A percentile compares a stretch with the other conserved stretches of the same genome.
These are phyloP conservation scores for Ascosphaera aggregata DNA, from an alignment of 2,329 filamentous ascomycete genomes.

Conservation along the genomic window DNA sequence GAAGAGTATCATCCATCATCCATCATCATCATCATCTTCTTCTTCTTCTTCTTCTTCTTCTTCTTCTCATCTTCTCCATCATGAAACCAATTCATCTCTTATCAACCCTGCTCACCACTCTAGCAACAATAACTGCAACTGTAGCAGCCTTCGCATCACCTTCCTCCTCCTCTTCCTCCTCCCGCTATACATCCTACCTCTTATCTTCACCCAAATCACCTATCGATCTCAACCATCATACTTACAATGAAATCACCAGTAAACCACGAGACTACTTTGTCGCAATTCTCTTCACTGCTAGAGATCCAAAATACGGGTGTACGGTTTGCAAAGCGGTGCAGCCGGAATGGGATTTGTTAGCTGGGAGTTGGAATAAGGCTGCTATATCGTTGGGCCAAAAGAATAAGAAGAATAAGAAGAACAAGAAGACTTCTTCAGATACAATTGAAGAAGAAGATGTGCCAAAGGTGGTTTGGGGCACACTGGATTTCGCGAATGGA, in stretches of 20 bases:
- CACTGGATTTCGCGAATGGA: slow-evolving; percentile 71
- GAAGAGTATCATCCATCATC: too few relatives aligned
- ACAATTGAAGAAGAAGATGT: too few relatives aligned
- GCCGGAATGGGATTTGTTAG: slow-evolving; percentile 76
- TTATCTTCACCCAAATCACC: slow-evolving; percentile 42
- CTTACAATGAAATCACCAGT: slow-evolving; percentile 53
- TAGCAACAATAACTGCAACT: too few relatives aligned
- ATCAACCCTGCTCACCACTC: too few relatives aligned
- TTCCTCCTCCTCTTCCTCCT: slow-evolving; percentile 36
- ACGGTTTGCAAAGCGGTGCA: slow-evolving; percentile 75
- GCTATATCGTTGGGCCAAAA: too few relatives aligned
- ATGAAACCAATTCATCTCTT: too few relatives aligned
- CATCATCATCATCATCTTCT: neutral
- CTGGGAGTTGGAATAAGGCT: slow-evolving; percentile 67
- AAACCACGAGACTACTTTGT: slow-evolving; percentile 64
- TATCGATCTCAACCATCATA: slow-evolving; percentile 52
- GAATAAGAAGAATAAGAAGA: too few relatives aligned
- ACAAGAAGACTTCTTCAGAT: too few relatives aligned
- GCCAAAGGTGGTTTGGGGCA: slow-evolving; percentile 46
- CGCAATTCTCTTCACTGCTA: slow-evolving; percentile 64
- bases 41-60: slow-evolving; percentile 5
- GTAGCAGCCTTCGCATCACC: slow-evolving; percentile 11
- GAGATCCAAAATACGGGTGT: slow-evolving; percentile 66
- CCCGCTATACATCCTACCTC: slow-evolving; percentile 46
- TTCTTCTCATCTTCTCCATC: slow-evolving; percentile 18